phyloP scores from a whole-genome alignment of 2,329 filamentous ascomycete species.

The Chalaropsis ovoidea region DNA sequence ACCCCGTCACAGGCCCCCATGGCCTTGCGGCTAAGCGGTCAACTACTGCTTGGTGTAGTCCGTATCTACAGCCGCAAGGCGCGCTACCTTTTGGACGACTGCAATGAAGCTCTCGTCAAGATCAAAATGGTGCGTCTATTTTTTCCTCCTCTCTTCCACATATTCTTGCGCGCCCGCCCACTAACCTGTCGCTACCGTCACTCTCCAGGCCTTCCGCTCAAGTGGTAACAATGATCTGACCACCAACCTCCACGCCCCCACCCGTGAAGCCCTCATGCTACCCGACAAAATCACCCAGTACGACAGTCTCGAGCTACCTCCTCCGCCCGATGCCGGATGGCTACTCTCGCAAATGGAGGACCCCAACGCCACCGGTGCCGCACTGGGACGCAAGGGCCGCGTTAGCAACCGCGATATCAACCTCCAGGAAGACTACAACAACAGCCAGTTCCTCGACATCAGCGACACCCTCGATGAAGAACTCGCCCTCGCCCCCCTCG shows the following conservation, averaged over 20 bases:
- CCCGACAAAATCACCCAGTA: slow-evolving; percentile 89
- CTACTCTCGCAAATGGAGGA: slow-evolving; percentile 67
- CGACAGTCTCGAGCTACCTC: slow-evolving; percentile 64
- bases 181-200: neutral
- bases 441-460: slow-evolving; percentile 71
- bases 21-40: slow-evolving; percentile 84
- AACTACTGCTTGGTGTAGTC: slow-evolving; percentile 88
- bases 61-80: slow-evolving; percentile 97
- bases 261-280: slow-evolving; percentile 76
- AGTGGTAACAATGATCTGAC: slow-evolving; percentile 92
- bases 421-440: slow-evolving; percentile 57
- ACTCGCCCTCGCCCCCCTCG: slow-evolving; percentile 45
- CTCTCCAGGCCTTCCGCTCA: slow-evolving; percentile 72
- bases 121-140: slow-evolving; percentile 76
- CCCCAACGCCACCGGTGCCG: slow-evolving; percentile 40
- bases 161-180: too few species aligned
- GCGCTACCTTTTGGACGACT: slow-evolving; percentile 90
- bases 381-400: slow-evolving; percentile 48
- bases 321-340: slow-evolving; percentile 80
- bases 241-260: slow-evolving; percentile 67
- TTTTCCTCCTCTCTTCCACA: too few species aligned
- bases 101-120: slow-evolving; percentile 93
- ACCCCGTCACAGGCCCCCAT: slow-evolving; percentile 87
- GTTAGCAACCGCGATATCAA: slow-evolving; percentile 56
- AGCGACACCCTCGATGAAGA: slow-evolving; percentile 51